Conservation (phyloP, 129 eudicot genomes). For the Scalesia atractyloides region DNA sequence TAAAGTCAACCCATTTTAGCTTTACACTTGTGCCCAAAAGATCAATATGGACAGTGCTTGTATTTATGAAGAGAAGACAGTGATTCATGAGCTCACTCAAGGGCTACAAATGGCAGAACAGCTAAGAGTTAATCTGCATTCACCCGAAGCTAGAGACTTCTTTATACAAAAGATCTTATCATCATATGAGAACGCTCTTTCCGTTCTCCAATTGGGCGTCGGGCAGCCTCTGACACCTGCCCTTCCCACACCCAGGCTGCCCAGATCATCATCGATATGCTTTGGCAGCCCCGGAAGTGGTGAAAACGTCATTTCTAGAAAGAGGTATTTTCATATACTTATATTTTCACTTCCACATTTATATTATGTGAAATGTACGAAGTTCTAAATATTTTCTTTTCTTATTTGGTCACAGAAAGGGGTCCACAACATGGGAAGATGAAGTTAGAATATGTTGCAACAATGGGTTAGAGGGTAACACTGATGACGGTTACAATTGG, state of each 20-base stretch:
- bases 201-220: too few species aligned
- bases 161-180: too few species aligned
- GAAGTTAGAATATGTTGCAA: slow-evolving; percentile 54
- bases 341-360: background rate
- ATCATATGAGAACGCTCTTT: too few species aligned
- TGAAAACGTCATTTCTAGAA: slow-evolving; percentile 43
- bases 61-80: slow-evolving; percentile 37
- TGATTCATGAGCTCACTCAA: too few species aligned
- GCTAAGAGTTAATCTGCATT: too few species aligned
- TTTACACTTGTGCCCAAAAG: background rate
- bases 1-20: slow-evolving; percentile 14
- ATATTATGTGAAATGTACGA: background rate
- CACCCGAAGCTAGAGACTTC: too few species aligned
- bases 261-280: slow-evolving; percentile 53
- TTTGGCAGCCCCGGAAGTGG: slow-evolving; percentile 44
- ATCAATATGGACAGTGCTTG: slow-evolving; percentile 41
- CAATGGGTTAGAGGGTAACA: slow-evolving; percentile 60
- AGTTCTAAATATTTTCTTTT: background rate
- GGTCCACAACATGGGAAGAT: slow-evolving; percentile 53
- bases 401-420: slow-evolving; percentile 55
- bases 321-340: slow-evolving; percentile 47
- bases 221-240: slow-evolving; percentile 35
- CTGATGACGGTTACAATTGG: slow-evolving; percentile 76
- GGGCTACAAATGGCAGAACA: too few species aligned
- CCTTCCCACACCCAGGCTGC: slow-evolving; percentile 17